Conservation (phyloP, 2,329 filamentous ascomycete genomes). For the Pseudogymnoascus sp. region DNA sequence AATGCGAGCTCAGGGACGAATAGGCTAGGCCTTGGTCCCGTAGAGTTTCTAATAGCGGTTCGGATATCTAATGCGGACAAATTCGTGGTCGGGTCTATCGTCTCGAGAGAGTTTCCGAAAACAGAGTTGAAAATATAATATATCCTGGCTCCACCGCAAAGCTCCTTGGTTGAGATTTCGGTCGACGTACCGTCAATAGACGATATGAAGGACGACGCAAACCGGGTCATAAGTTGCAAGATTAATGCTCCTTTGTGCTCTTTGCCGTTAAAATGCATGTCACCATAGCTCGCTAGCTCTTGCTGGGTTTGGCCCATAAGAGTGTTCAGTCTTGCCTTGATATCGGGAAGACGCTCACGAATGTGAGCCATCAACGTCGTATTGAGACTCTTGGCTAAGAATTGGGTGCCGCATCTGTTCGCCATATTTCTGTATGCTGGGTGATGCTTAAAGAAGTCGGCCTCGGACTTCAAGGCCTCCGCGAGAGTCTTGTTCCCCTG, state of each 20-base stretch:
- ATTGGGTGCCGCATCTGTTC: conserved; percentile 85
- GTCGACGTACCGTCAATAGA: conserved; percentile 98
- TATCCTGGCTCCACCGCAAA: conserved; percentile 88
- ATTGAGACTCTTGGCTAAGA: conserved; percentile 88
- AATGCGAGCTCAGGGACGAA: conserved; percentile 98
- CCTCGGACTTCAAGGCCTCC: conserved; percentile 80
- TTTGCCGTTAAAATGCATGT: conserved; percentile 95
- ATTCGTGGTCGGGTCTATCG: conserved; percentile 92
- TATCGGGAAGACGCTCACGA: conserved; percentile 88
- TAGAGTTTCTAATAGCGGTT: conserved; percentile 96
- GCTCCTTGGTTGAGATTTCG: conserved; percentile 96
- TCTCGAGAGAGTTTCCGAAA: conserved; percentile 91
- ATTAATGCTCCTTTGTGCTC: conserved; percentile 94
- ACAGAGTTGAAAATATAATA: conserved; percentile 99
- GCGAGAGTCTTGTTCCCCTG: conserved; percentile 91
- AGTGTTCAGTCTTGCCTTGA: conserved; percentile 95
- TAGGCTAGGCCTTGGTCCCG: conserved; percentile 85
- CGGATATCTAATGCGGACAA: conserved; percentile 90
- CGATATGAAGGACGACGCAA: conserved; percentile 94
- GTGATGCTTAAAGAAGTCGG: conserved; percentile 95
- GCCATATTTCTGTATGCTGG: conserved; percentile 97
- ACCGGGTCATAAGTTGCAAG: conserved; percentile 94
- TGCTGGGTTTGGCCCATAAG: conserved; percentile 99
- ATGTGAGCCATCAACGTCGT: conserved; percentile 94
- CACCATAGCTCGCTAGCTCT: conserved; percentile 93